Evolutionary conservation across 257 asterid genomes (phyloP), one percentile per base, ranked within the genome.

Genomic region (Penstemon barbatus): DNA sequence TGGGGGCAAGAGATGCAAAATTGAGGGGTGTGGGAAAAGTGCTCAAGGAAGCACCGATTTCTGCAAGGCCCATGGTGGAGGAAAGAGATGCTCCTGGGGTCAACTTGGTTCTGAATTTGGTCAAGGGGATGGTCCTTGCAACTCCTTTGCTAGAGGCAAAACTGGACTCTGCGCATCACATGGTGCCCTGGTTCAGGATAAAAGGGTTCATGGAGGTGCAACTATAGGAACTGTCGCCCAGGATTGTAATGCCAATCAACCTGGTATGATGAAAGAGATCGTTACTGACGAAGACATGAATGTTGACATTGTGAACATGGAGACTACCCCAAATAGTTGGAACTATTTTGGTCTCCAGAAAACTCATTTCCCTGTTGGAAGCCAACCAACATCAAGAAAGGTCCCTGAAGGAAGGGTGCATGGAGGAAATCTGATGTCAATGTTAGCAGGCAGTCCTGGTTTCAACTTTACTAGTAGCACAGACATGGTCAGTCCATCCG

Each of bases 61-160:
- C 84, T 92, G 98, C 88, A 92, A 92, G 78, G 96, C 96, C 41
- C 98, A 92, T 18, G 97, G 98, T 39, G 98, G 97, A 56, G 98
- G 98, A 45, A 92, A 86, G 84, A 86, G 87, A 79, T 92, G 98
- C 83, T 74, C 71, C 2, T 89, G 98, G 97, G 98, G 96, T 59
- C 94, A 84, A 66, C 81, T 83, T 36, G 95, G 81, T 74, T 85
- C 79, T 43, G 92, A 79, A 66, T 75, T 85, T 66, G 96, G 93
- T 51, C 73, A 52, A 13, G 87, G 86, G 36, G 94, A 89, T 19
- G 79, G 60, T 58, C 88, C 84, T 54, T 92, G 98, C 79, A 76
- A 78, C 80, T 76, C 95, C 13, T 79, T 89, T 73, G 84, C 94
- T 13, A 80, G 96, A 70, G 96, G 92, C 7, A 87, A 82, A 74